Evolutionary conservation across 78 protist species (phyloP), one percentile per base, ranked within the genome.

Genomic region (Emiliania huxleyi): DNA sequence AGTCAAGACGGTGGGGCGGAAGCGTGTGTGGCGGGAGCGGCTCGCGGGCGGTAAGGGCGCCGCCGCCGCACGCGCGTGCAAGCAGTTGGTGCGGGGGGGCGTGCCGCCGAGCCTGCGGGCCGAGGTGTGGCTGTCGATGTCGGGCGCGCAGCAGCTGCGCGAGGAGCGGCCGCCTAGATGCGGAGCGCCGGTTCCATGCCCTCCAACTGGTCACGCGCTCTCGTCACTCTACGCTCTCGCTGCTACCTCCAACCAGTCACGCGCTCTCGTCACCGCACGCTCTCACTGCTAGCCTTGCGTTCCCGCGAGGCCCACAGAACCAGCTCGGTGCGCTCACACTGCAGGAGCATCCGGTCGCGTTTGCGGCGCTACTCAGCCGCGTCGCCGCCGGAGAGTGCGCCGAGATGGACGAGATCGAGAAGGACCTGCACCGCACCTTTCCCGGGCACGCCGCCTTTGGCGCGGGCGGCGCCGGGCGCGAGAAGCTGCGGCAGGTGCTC

Each of bases 381-480:
- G 37, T 15, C 0, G 4, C 0, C 75, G 33, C 15, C 1, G 75
- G 2, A 3, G 4, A 12, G 22, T 1, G 37, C 21, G 0, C 19
- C 12, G 84, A 5, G 18, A 12, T 12, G 29, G 12, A 5, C 84
- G 84, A 73, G 84, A 33, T 73, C 84, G 84, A 73, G 84, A 12
- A 33, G 35, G 84, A 73, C 84, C 23, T 73, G 44, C 84, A 73
- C 84, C 84, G 84, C 44, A 73, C 84, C 46, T 73, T 37, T 33
- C 84, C 84, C 1, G 1, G 22, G 23, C 84, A 73, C 25, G 35
- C 84, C 33, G 33, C 1, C 40, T 73, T 73, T 38, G 43, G 21
- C 18, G 29, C 1, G 40, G 45, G 37, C 5, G 19, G 33, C 25
- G 35, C 2, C n/a, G 84, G 84, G 33, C 45, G 43, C 33, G 45